Conservation (phyloP, 2,329 filamentous ascomycete species). For the Alternaria dauci region DNA sequence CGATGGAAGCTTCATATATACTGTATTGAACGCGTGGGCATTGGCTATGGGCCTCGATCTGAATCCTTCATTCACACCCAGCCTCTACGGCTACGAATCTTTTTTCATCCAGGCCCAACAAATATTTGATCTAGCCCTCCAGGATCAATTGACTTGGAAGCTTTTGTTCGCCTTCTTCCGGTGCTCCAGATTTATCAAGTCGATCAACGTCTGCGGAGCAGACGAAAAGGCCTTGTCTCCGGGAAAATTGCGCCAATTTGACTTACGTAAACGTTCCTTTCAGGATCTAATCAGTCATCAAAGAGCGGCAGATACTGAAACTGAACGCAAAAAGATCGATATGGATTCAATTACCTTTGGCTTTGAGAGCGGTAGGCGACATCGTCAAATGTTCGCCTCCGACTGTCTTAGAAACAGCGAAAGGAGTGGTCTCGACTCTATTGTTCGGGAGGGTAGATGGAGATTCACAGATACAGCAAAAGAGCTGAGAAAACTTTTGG, state of each 20-base stretch:
- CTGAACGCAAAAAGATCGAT: background rate
- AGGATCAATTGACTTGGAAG: constrained; percentile 19
- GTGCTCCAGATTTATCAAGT: constrained; percentile 13
- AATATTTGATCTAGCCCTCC: constrained; percentile 14
- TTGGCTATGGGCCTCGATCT: constrained; percentile 26
- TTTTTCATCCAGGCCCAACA: constrained; percentile 14
- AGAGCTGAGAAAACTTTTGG: background rate
- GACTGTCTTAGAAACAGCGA: background rate
- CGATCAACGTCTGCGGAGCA: background rate
- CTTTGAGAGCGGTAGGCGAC: background rate
- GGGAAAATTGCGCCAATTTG: constrained; percentile 10
- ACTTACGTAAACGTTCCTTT: constrained; percentile 4
- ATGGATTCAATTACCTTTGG: background rate
- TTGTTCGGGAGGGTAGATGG: constrained; percentile 3
- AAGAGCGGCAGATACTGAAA: background rate
- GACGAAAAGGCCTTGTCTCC: background rate
- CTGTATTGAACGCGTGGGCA: constrained; percentile 29
- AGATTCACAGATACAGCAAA: background rate
- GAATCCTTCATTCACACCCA: constrained; percentile 12
- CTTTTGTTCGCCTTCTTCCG: constrained; percentile 20
- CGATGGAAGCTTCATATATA: constrained; percentile 5
- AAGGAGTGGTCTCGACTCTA: background rate
- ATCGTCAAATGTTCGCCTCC: background rate
- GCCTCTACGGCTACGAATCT: background rate
- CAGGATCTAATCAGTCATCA: background rate